These are phyloP conservation scores for Cupressus sempervirens DNA, from an alignment of 75 land plant species.

Conservation along the genomic window DNA sequence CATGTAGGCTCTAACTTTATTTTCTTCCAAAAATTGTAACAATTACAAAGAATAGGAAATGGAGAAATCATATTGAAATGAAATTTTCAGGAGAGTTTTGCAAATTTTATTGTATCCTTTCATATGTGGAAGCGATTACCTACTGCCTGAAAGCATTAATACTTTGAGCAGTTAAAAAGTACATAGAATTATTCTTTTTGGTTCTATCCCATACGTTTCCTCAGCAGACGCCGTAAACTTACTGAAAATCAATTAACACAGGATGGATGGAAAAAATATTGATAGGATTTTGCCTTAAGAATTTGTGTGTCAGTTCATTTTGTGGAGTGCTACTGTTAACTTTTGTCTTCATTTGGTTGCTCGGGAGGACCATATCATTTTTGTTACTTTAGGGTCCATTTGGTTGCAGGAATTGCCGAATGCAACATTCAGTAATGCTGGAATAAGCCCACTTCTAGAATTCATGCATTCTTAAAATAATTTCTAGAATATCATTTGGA, in stretches of 20 bases:
- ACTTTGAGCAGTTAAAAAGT: not conserved
- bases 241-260: not conserved
- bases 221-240: not conserved
- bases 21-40: not conserved
- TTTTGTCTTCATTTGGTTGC: not conserved
- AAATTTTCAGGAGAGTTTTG: not conserved
- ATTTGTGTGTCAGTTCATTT: not conserved
- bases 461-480: no score
- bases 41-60: not conserved
- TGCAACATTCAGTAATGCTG: no score
- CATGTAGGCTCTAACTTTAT: not conserved
- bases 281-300: not conserved
- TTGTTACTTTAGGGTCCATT: not conserved
- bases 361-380: not conserved
- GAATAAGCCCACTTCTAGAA: no score
- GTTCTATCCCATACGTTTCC: not conserved
- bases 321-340: not conserved
- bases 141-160: not conserved
- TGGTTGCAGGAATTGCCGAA: no score
- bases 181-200: not conserved
- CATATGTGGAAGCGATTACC: not conserved
- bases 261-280: not conserved
- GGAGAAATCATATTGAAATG: not conserved
- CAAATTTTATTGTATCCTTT: not conserved
- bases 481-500: no score